phyloP scores from a whole-genome alignment of 2,329 filamentous ascomycete species.

The Fusarium sp. region DNA sequence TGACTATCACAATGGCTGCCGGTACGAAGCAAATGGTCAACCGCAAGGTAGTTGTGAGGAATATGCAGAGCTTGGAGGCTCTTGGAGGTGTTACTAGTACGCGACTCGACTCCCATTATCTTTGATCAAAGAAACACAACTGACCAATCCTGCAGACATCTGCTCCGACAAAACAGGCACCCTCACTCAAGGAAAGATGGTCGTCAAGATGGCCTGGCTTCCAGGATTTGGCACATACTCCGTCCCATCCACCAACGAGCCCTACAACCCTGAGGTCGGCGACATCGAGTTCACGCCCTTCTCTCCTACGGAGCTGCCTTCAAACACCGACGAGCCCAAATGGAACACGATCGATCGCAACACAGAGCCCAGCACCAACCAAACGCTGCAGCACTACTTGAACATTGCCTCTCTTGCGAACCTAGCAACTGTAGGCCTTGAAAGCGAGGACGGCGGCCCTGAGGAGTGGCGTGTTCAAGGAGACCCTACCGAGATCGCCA shows the following conservation, averaged over 20 bases:
- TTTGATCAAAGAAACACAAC: fast-evolving
- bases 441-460: constrained; percentile 57
- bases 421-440: constrained; percentile 62
- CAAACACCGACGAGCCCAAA: constrained; percentile 34
- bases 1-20: constrained; percentile 68
- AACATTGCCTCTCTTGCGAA: constrained; percentile 74
- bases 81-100: constrained; percentile 62
- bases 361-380: constrained; percentile 54
- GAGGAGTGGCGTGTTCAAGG: constrained; percentile 71
- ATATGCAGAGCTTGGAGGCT: constrained; percentile 53
- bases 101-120: fast-evolving
- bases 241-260: constrained; percentile 41
- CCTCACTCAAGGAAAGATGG: constrained; percentile 50
- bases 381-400: constrained; percentile 64
- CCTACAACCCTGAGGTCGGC: constrained; percentile 41
- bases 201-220: constrained; percentile 47
- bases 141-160: constrained; percentile 36
- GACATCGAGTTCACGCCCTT: constrained; percentile 21
- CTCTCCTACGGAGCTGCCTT: constrained; percentile 35
- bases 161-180: constrained; percentile 49
- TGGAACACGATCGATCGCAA: constrained; percentile 40
- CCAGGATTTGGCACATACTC: constrained; percentile 44
- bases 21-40: constrained; percentile 62
- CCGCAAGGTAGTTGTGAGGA: constrained; percentile 60
- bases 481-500: constrained; percentile 75